These are phyloP conservation scores for Solanum chmielewskii DNA, from an alignment of 257 asterid species.

Conservation along the genomic window DNA sequence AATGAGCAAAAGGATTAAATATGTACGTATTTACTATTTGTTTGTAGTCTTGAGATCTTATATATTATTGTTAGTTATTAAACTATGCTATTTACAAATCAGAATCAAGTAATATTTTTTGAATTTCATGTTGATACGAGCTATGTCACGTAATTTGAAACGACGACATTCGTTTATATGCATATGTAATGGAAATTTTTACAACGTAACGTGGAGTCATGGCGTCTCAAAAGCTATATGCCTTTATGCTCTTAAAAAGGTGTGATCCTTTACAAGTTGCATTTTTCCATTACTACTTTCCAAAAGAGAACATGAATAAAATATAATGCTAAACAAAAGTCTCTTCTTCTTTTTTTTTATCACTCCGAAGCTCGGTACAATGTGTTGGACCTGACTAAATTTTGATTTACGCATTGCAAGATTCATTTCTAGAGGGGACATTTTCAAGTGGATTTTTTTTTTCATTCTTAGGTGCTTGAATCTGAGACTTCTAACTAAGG, in stretches of 20 bases:
- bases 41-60: background rate
- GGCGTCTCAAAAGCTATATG: background rate
- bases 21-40: background rate
- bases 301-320: background rate
- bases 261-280: background rate
- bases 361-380: fast-evolving
- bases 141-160: background rate
- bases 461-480: too few species aligned
- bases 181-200: background rate
- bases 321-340: background rate
- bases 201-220: background rate
- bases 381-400: background rate
- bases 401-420: background rate
- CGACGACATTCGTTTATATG: background rate
- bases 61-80: background rate
- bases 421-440: background rate
- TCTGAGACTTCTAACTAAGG: background rate
- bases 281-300: background rate
- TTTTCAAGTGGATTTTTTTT: too few species aligned
- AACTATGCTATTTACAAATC: background rate
- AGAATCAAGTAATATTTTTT: background rate
- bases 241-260: background rate
- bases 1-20: background rate
- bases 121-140: background rate
- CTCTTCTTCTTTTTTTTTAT: background rate